Base-by-base conservation (phyloP, 345 rosid genomes). In the Isatis tinctoria region DNA sequence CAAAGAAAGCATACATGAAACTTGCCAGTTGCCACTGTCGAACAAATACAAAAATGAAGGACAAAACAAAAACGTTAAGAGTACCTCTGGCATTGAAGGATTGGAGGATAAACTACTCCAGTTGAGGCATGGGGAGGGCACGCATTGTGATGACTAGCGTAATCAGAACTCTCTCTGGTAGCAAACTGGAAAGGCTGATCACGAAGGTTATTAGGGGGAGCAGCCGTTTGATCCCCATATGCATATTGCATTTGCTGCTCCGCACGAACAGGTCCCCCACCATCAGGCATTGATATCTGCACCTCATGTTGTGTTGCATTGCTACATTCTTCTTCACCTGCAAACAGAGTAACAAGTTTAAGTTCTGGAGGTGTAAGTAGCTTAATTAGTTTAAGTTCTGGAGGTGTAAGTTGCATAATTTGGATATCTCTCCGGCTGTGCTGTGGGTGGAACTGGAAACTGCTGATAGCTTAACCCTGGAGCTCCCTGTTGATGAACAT, bases 111-210 rank as follows among this genome's bases (percentile, higher is more conserved):
- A 67, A 70, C 79, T 10, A 79, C 84, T 73, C 86, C 82, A 3
- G 88, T 76, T 68, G 82, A 65, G 66, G 85, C 70, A 57, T 88
- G 82, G 22, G 91, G 82, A 26, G 80, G 74, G 96, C 97, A 92
- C 12, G 87, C 73, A 80, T 75, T 85, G 43, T 83, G 82, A 75
- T 75, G 80, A 75, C 69, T 57, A 79, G 76, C 72, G 81, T 84
- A 90, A 81, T 84, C 86, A 67, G 74, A 78, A 65, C 48, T 83
- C 77, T 85, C 85, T 78, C 88, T 70, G 61, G 88, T 72, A 26
- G 86, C 72, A 85, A 92, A 90, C 56, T 88, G 83, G 82, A 86
- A 77, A 74, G 94, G 95, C 71, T 82, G 91, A 65, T 89, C 86
- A 59, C 86, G 80, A 77, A 73, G 91, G 78, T 79, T 86, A 28